phyloP scores from a whole-genome alignment of 2,329 filamentous ascomycete species.

The Diaporthe capsici region DNA sequence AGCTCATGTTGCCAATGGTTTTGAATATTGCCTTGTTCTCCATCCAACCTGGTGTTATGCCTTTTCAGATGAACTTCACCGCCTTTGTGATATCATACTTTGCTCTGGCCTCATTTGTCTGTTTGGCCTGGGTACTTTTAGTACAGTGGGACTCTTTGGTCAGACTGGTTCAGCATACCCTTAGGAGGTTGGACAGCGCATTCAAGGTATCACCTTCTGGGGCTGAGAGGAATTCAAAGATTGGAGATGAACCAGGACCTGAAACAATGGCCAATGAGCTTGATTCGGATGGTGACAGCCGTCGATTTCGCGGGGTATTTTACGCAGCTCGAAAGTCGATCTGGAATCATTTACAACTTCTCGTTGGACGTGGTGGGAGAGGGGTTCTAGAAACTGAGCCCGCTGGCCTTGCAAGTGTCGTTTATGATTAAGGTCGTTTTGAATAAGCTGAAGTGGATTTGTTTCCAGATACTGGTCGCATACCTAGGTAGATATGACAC shows the following conservation, averaged over 20 bases:
- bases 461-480: no score
- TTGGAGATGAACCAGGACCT: not conserved
- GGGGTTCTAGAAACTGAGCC: no score
- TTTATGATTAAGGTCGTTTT: no score
- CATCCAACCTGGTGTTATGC: constrained; percentile 9
- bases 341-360: no score
- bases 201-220: not conserved
- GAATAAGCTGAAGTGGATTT: no score
- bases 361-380: no score
- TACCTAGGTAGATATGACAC: no score
- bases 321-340: no score
- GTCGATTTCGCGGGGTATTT: no score
- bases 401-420: no score
- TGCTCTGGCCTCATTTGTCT: not conserved
- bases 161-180: not conserved
- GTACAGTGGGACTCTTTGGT: not conserved
- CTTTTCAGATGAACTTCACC: not conserved
- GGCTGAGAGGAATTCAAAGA: no score
- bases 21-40: constrained; percentile 3
- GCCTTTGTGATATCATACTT: constrained; percentile 11
- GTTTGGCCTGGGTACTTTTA: not conserved
- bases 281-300: no score
- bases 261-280: not conserved
- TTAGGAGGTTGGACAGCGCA: not conserved
- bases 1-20: constrained; percentile 19